Evolutionary conservation across 2,329 filamentous ascomycete genomes (phyloP).

Genomic region (Trichoderma cornu-damae): DNA sequence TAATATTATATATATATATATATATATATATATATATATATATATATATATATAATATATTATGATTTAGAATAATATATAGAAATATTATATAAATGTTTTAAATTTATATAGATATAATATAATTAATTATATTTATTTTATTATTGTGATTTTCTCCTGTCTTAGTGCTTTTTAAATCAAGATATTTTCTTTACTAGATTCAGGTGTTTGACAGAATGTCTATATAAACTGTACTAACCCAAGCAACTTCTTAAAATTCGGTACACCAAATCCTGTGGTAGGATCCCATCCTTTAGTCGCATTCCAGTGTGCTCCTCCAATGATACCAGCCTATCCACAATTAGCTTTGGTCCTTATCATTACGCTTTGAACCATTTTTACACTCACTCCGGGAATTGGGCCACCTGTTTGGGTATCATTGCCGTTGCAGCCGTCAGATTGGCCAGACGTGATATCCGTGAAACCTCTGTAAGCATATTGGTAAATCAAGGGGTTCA

Average conservation of each 20-base stretch:
- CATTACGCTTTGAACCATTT: too few relatives aligned
- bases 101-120: too few relatives aligned
- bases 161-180: too few relatives aligned
- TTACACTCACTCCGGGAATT: neutral
- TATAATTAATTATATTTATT: too few relatives aligned
- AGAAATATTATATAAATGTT: too few relatives aligned
- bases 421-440: constrained; percentile 34
- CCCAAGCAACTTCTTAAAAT: constrained; percentile 24
- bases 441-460: constrained; percentile 33
- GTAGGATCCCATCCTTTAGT: constrained; percentile 24
- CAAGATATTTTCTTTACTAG: too few relatives aligned
- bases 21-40: too few relatives aligned
- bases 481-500: constrained; percentile 44
- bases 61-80: too few relatives aligned
- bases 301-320: constrained; percentile 29
- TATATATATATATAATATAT: too few relatives aligned
- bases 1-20: too few relatives aligned
- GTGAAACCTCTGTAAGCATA: constrained; percentile 21
- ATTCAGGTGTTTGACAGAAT: too few relatives aligned
- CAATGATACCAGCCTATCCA: constrained; percentile 25
- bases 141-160: too few relatives aligned
- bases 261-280: constrained; percentile 22
- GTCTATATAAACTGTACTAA: neutral
- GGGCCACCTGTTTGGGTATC: constrained; percentile 21
- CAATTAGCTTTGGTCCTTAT: constrained; percentile 16